phyloP scores from a whole-genome alignment of 2,329 filamentous ascomycete species.

The Calycina herbarum region DNA sequence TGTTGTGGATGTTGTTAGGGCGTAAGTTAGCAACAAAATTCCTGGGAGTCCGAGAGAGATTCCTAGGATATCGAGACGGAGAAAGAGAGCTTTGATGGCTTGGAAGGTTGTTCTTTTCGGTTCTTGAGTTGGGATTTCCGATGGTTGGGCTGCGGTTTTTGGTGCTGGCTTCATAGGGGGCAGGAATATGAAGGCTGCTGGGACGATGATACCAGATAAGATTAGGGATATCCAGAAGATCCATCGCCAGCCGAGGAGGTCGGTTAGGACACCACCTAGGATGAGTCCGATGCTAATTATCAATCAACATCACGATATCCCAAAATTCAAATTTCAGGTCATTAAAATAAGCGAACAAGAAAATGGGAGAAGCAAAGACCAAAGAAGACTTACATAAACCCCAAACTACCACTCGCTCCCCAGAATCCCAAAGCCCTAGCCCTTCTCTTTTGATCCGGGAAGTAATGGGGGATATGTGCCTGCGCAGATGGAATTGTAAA shows the following conservation, averaged over 20 bases:
- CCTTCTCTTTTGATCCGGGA: too few relatives aligned
- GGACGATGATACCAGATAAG: slow-evolving; percentile 42
- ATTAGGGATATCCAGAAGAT: slow-evolving; percentile 50
- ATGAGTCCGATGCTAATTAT: too few relatives aligned
- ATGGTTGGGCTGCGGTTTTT: background rate
- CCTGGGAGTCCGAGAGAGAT: slow-evolving; percentile 13
- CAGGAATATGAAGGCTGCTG: slow-evolving; percentile 47
- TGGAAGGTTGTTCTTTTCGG: background rate
- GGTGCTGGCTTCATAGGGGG: slow-evolving; percentile 26
- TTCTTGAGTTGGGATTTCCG: background rate
- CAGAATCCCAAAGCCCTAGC: too few relatives aligned
- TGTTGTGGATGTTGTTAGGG: background rate
- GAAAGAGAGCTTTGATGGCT: slow-evolving; percentile 8
- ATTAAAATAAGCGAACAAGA: too few relatives aligned
- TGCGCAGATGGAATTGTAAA: too few relatives aligned
- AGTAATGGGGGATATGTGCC: too few relatives aligned
- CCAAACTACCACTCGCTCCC: too few relatives aligned
- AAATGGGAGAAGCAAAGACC: too few relatives aligned
- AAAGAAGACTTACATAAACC: too few relatives aligned
- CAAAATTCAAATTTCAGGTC: too few relatives aligned
- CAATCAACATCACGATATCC: too few relatives aligned
- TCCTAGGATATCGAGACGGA: slow-evolving; percentile 14
- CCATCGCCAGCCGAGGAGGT: slow-evolving; percentile 52
- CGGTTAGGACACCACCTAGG: slow-evolving; percentile 35
- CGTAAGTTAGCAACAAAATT: slow-evolving; percentile 12